Conservation (phyloP, 2,329 filamentous ascomycete genomes). For the Fusarium coicis region DNA sequence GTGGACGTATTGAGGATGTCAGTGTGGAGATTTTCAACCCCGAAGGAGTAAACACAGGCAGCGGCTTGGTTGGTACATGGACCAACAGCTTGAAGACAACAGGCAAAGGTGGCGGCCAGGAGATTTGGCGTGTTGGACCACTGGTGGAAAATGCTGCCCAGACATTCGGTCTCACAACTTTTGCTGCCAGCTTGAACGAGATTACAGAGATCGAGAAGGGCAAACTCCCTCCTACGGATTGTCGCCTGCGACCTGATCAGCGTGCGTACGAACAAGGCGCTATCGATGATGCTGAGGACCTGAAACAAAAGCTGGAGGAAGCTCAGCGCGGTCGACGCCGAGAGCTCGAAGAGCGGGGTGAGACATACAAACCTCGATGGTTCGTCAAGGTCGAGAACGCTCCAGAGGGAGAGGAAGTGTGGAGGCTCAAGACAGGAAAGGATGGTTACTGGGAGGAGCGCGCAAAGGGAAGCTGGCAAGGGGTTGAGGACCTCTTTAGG, state of each 20-base stretch:
- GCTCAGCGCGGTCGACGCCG: constrained; percentile 79
- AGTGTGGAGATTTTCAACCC: constrained; percentile 76
- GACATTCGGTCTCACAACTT: constrained; percentile 88
- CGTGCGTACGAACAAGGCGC: constrained; percentile 83
- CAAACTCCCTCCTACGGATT: constrained; percentile 83
- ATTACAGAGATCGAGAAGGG: constrained; percentile 81
- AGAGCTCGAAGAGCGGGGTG: constrained; percentile 79
- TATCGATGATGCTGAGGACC: constrained; percentile 82
- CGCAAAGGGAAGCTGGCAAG: constrained; percentile 72
- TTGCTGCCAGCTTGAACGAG: constrained; percentile 89
- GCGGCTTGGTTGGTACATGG: constrained; percentile 85
- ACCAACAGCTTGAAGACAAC: constrained; percentile 76
- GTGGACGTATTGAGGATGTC: constrained; percentile 91
- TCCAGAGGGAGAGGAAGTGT: constrained; percentile 72
- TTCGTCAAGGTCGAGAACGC: constrained; percentile 77
- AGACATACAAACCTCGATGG: constrained; percentile 82
- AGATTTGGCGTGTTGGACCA: constrained; percentile 81
- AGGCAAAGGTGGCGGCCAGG: constrained; percentile 68
- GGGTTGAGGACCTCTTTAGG: constrained; percentile 62
- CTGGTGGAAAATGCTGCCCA: constrained; percentile 83
- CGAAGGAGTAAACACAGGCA: constrained; percentile 72
- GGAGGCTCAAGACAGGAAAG: constrained; percentile 81
- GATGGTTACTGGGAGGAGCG: constrained; percentile 96
- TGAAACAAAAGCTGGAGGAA: constrained; percentile 89
- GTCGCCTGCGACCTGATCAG: constrained; percentile 86